Evolutionary conservation across 805 yeast species (phyloP), one percentile per base, ranked within the genome.

Genomic region (Teunomyces tritomae): DNA sequence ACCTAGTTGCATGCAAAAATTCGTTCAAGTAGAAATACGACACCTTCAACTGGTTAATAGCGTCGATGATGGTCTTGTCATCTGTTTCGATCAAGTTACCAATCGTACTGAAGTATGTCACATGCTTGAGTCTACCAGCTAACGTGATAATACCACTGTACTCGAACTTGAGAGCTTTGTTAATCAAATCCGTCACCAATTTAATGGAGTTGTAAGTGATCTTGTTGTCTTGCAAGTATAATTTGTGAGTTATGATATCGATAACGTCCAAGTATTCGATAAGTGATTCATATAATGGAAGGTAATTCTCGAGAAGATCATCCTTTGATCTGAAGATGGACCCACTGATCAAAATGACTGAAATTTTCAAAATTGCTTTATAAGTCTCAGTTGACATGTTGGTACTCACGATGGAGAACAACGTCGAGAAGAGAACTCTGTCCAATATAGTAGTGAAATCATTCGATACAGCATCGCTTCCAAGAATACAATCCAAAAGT

Each of bases 61-160:
- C 61, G 32, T 65, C 69, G 27, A 63, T 45, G 37, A 70, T 63
- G 17, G 56, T 36, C 32, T 59, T 55, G 52, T 73, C 76, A 8
- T 68, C 67, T 10, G 74, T 69, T 46, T 72, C 76, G 9, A 68
- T 58, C 49, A 74, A 54, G 39, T 65, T 70, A 6, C 71, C 76
- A 27, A 77, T 57, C 26, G 76, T 69, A 27, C 73, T 62, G 52
- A 77, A 73, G 52, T 78, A 76, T 14, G 73, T 74, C 8, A 71
- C 74, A 50, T 70, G 74, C 54, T 76, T 76, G 49, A 81, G 67
- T 51, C 77, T 69, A 26, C 75, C 74, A 5, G 76, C 67, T 39
- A 78, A 64, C 8, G 75, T 67, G 28, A 78, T 68, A 42, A 79
- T 63, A 3, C 73, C 70, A 47, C 70, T 70, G 50, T 74, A 73